These are phyloP conservation scores for Lepidium campestre DNA, from an alignment of 441 rosid species.

Conservation along the genomic window DNA sequence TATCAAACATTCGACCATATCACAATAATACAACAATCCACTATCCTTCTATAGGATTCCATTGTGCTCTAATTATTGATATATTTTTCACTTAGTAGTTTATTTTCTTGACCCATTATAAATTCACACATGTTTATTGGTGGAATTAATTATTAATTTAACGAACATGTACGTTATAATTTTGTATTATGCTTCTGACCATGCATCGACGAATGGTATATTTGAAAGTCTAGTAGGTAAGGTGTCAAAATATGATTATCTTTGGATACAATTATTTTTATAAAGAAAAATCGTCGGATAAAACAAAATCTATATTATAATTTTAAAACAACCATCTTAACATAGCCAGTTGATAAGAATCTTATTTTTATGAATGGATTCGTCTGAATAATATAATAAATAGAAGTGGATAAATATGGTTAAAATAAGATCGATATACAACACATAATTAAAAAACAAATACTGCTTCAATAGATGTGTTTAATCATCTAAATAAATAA, in stretches of 20 bases:
- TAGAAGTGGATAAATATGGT: not conserved
- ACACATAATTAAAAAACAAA: too few species aligned
- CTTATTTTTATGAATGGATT: not conserved
- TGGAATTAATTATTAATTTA: not conserved
- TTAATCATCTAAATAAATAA: not conserved
- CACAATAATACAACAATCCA: slow-evolving; percentile 11
- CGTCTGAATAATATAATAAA: not conserved
- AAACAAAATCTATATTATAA: not conserved
- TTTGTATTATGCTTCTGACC: not conserved
- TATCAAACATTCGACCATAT: not conserved
- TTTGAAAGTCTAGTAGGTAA: not conserved
- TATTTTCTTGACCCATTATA: not conserved
- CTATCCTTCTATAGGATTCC: not conserved
- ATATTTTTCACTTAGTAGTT: too few species aligned
- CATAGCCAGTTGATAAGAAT: not conserved
- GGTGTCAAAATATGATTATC: not conserved
- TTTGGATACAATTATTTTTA: not conserved
- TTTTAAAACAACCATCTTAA: too few species aligned
- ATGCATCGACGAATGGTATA: not conserved
- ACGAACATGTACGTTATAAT: not conserved
- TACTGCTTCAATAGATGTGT: too few species aligned
- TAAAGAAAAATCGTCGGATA: not conserved
- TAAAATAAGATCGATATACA: not conserved
- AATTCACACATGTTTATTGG: not conserved
- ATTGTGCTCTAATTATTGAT: too few species aligned